These are phyloP conservation scores for Viridothelium virens DNA, from an alignment of 495 filamentous ascomycete genomes.

Conservation along the genomic window DNA sequence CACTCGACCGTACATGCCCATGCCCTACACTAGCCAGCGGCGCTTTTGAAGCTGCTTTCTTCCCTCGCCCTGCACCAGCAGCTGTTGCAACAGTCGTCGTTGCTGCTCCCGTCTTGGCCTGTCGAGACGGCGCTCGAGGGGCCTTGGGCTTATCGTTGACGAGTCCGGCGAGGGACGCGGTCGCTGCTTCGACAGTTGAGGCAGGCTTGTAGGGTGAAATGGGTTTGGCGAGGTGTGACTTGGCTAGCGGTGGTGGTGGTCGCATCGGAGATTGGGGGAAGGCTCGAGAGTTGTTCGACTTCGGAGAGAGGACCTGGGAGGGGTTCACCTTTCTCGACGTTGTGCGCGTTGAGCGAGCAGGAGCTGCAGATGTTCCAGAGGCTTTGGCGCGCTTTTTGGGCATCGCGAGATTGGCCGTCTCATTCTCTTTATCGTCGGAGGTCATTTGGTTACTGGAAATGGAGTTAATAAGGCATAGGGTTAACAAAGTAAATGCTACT, in stretches of 20 bases:
- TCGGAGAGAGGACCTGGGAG: slow-evolving; percentile 64
- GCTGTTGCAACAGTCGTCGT: slow-evolving; percentile 12
- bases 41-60: slow-evolving; percentile 12
- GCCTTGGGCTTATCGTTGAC: slow-evolving; percentile 16
- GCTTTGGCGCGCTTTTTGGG: slow-evolving; percentile 51
- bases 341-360: slow-evolving; percentile 38
- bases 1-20: slow-evolving; percentile 11
- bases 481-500: slow-evolving; percentile 46
- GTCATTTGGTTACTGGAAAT: slow-evolving; percentile 53
- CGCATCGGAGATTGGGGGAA: slow-evolving; percentile 52
- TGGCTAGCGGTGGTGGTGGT: slow-evolving; percentile 39
- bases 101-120: slow-evolving; percentile 15
- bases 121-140: slow-evolving; percentile 16
- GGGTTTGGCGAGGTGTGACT: slow-evolving; percentile 45
- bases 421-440: slow-evolving; percentile 74
- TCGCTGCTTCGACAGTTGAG: slow-evolving; percentile 7
- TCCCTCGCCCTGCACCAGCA: slow-evolving; percentile 13
- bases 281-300: slow-evolving; percentile 69
- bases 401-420: slow-evolving; percentile 43
- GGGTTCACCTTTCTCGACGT: slow-evolving; percentile 45
- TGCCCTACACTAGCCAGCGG: slow-evolving; percentile 1
- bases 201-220: slow-evolving; percentile 48
- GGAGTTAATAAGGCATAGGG: slow-evolving; percentile 11
- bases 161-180: slow-evolving; percentile 6
- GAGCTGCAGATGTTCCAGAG: slow-evolving; percentile 27